phyloP scores from a whole-genome alignment of 352 stramenopile species.

The Stephanocyclus meneghinianus region DNA sequence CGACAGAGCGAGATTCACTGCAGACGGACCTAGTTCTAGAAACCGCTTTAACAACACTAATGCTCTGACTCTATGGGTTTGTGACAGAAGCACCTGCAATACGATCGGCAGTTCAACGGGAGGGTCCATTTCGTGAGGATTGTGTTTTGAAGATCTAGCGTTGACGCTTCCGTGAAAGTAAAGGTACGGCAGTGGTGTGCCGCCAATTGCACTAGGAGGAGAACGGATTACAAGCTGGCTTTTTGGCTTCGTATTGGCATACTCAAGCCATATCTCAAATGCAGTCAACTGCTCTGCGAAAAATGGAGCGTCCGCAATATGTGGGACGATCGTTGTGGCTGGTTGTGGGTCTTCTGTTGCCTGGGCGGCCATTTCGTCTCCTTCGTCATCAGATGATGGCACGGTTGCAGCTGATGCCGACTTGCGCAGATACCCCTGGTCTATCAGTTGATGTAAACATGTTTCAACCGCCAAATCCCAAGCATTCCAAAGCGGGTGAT shows the following conservation, averaged over 20 bases:
- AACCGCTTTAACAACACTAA: conserved; percentile 94
- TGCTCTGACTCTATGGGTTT: conserved; percentile 94
- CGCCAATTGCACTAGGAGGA: conserved; percentile 39
- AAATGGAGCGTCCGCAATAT: conserved; percentile 88
- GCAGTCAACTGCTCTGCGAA: conserved; percentile 98
- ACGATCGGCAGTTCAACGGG: conserved; percentile 98
- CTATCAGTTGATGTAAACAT: conserved; percentile 93
- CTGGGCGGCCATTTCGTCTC: conserved; percentile 14
- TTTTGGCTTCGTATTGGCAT: conserved; percentile 78
- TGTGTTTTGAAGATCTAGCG: neutral
- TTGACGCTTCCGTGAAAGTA: conserved; percentile 17
- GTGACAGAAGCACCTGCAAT: conserved; percentile 94
- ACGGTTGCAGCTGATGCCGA: neutral
- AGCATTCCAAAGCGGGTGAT: conserved; percentile 96
- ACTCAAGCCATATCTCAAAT: conserved; percentile 99
- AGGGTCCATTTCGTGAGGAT: conserved; percentile 74
- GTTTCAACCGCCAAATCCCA: conserved; percentile 98
- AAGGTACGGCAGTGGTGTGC: conserved; percentile 50
- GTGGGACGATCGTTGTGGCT: conserved; percentile 40
- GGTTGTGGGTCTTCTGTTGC: conserved; percentile 47
- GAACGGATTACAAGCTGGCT: conserved; percentile 46
- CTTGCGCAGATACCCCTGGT: conserved; percentile 63
- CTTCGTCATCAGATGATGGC: conserved; percentile 9
- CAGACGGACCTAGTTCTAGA: conserved; percentile 89
- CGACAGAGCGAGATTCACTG: conserved; percentile 88